Conservation (phyloP, 805 yeast genomes). For the Starmerella sirachaensis region DNA sequence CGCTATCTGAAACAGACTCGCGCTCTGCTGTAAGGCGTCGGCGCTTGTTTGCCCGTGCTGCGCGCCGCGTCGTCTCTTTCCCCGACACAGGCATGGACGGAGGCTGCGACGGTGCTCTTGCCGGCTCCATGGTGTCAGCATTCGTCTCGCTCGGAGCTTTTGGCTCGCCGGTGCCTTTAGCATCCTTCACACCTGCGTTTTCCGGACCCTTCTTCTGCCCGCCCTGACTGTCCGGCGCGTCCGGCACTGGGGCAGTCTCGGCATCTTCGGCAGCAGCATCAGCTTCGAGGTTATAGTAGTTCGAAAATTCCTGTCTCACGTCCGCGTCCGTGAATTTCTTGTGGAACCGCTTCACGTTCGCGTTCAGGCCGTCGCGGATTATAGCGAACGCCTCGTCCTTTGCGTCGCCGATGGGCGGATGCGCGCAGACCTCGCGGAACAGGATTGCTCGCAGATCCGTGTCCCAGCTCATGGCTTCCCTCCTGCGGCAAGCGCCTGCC, state of each 20-base stretch:
- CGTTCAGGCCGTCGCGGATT: conserved; percentile 10
- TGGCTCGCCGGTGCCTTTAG: not conserved
- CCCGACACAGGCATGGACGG: not conserved
- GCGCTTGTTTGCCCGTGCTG: no score
- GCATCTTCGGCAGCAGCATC: not conserved
- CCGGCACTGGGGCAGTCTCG: not conserved
- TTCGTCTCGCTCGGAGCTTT: not conserved
- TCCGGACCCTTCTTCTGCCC: not conserved
- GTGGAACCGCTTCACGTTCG: conserved; percentile 11
- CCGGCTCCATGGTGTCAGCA: not conserved
- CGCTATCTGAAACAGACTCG: no score
- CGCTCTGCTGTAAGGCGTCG: no score
- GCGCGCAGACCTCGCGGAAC: conserved; percentile 10
- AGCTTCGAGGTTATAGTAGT: conserved; percentile 5
- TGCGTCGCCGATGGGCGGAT: conserved; percentile 5
- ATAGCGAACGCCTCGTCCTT: not conserved
- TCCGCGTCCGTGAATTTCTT: conserved; percentile 12
- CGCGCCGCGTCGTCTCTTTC: not conserved
- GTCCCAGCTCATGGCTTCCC: conserved; percentile 10
- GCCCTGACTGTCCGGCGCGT: not conserved
- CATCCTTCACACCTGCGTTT: not conserved
- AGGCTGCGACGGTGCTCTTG: not conserved
- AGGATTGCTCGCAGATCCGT: conserved; percentile 5
- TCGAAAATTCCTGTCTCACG: conserved; percentile 4
- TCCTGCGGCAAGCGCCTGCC: no score